Conservation (phyloP, 495 filamentous ascomycete species). For the Aspergillus leporis region DNA sequence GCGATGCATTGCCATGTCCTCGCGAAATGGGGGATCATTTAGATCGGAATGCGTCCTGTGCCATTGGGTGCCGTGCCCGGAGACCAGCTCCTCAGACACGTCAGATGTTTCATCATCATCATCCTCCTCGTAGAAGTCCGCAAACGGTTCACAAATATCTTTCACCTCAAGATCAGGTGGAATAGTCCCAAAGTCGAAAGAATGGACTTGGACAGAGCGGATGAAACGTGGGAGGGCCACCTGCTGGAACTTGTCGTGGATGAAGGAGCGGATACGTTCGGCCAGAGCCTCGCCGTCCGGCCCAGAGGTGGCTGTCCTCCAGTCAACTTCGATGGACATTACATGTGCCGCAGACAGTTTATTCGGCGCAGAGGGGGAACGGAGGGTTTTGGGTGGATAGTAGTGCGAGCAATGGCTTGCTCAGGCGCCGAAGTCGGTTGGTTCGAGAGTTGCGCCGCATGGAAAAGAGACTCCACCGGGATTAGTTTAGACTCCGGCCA, state of each 20-base stretch:
- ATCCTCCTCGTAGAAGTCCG: slow-evolving; percentile 95
- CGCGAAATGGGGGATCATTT: slow-evolving; percentile 34
- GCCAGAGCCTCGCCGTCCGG: slow-evolving; percentile 82
- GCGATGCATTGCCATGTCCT: slow-evolving; percentile 34
- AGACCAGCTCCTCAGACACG: slow-evolving; percentile 36
- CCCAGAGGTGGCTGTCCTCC: slow-evolving; percentile 87
- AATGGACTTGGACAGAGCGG: slow-evolving; percentile 89
- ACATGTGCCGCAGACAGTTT: slow-evolving; percentile 34
- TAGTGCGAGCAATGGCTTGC: not conserved
- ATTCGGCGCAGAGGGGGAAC: not conserved
- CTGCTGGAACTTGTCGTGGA: slow-evolving; percentile 92
- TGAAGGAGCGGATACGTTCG: slow-evolving; percentile 83
- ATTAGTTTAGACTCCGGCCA: not conserved
- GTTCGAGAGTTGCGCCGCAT: not conserved
- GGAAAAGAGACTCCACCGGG: not conserved
- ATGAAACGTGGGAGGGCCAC: slow-evolving; percentile 92
- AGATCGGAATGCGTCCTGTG: slow-evolving; percentile 27
- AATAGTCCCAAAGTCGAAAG: slow-evolving; percentile 87
- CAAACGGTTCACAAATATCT: slow-evolving; percentile 91
- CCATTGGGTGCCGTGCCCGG: slow-evolving; percentile 28
- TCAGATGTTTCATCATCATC: slow-evolving; percentile 52
- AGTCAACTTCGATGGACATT: slow-evolving; percentile 98
- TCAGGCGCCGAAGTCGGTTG: not conserved
- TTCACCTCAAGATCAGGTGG: slow-evolving; percentile 87
- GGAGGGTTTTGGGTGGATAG: not conserved